Evolutionary conservation across 768 basidiomycete species (phyloP).

Genomic region (Pleurotus tuoliensis): DNA sequence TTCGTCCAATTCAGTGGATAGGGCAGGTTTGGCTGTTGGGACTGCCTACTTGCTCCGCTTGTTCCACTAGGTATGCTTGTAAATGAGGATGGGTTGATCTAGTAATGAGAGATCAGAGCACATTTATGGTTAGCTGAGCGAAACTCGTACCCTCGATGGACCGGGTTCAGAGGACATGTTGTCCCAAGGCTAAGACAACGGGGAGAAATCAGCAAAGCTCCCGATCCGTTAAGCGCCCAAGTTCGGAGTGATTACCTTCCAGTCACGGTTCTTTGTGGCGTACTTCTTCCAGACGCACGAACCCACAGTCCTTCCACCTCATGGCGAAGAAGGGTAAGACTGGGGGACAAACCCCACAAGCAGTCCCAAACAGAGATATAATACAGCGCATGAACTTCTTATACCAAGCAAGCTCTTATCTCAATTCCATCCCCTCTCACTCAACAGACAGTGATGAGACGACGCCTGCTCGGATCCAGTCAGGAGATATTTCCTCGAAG

Average conservation of each 20-base stretch:
- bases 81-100: no score
- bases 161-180: conserved; percentile 37
- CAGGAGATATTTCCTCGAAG: conserved; percentile 55
- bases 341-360: conserved; percentile 52
- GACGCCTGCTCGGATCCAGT: conserved; percentile 16
- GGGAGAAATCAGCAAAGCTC: no score
- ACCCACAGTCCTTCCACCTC: neutral
- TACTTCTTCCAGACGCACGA: neutral
- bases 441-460: neutral
- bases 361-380: conserved; percentile 65
- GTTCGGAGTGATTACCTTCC: neutral
- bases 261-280: neutral
- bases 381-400: conserved; percentile 83
- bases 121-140: neutral
- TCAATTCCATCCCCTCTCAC: conserved; percentile 31
- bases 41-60: neutral
- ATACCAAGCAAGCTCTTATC: conserved; percentile 73
- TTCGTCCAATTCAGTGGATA: neutral
- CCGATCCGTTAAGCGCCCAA: neutral
- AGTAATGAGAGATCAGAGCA: no score
- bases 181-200: conserved; percentile 20
- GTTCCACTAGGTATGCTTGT: no score
- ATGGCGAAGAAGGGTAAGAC: conserved; percentile 74
- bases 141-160: conserved; percentile 21
- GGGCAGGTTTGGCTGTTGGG: neutral